Percentiles rank a stretch among this genome's conserved stretches.
phyloP scores from a whole-genome alignment of 495 filamentous ascomycete species.

The Penicillium riverlandense region DNA sequence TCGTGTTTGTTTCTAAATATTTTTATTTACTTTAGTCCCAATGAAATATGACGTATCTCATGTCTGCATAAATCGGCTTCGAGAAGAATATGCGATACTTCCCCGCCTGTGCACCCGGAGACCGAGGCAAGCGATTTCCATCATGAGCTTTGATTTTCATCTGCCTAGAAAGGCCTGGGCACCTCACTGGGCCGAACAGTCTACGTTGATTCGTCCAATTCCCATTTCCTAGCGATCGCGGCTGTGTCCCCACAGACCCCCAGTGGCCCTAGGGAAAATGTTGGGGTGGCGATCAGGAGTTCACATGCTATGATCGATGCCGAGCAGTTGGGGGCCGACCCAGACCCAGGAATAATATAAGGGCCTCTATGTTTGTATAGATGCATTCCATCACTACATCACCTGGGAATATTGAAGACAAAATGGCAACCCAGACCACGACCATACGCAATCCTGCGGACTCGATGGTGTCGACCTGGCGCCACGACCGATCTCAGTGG shows the following conservation, averaged over 20 bases:
- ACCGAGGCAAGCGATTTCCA: constrained; percentile 7
- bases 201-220: constrained; percentile 1
- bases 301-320: constrained; percentile 4
- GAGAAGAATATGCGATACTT: background rate
- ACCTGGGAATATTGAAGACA: background rate
- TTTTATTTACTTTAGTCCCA: no score
- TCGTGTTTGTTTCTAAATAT: no score
- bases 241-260: background rate
- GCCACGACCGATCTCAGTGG: constrained; percentile 17
- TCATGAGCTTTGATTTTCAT: constrained; percentile 6
- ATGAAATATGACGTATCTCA: no score
- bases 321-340: background rate
- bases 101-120: constrained; percentile 4
- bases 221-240: background rate
- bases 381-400: background rate
- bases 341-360: constrained; percentile 1
- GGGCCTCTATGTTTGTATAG: background rate
- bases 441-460: constrained; percentile 10
- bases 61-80: no score
- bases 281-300: constrained; percentile 9
- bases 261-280: background rate
- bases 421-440: constrained; percentile 3
- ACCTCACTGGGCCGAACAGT: no score
- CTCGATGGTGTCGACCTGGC: constrained; percentile 25
- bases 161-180: background rate